phyloP scores from a whole-genome alignment of 2,329 filamentous ascomycete species.

The Rutstroemia sp. region DNA sequence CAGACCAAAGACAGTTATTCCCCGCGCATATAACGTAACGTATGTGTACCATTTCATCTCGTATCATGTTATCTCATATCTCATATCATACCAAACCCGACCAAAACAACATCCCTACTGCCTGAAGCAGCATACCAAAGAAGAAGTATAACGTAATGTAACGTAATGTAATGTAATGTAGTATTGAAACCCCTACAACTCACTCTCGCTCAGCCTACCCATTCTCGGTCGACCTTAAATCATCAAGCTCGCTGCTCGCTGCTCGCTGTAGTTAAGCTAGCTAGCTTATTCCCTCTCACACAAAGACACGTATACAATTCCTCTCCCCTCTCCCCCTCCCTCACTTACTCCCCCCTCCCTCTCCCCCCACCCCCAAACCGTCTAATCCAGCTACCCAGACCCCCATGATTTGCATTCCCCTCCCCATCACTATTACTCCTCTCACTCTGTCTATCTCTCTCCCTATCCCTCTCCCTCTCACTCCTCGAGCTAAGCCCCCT shows the following conservation, averaged over 20 bases:
- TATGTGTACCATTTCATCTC: not conserved
- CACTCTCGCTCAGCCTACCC: no score
- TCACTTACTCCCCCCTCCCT: not conserved
- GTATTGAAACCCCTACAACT: no score
- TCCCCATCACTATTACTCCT: constrained; percentile 22
- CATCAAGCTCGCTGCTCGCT: no score
- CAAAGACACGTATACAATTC: no score
- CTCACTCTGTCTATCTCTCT: constrained; percentile 15
- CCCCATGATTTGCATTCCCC: constrained; percentile 9
- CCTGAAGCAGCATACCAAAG: not conserved
- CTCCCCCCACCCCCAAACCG: constrained; percentile 16
- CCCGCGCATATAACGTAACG: not conserved
- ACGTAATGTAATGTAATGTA: no score
- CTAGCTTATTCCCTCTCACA: no score
- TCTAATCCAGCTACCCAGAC: constrained; percentile 18
- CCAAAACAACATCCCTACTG: not conserved
- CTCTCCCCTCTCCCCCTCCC: not conserved
- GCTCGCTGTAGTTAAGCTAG: no score
- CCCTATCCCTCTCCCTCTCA: constrained; percentile 1
- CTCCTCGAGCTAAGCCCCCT: not conserved
- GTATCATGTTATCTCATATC: not conserved
- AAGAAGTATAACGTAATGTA: no score
- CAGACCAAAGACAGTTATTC: not conserved
- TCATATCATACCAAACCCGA: not conserved
- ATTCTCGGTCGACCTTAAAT: no score